Percentiles rank a stretch among this genome's conserved stretches.
Conservation (phyloP, 495 filamentous ascomycete genomes). For the Hypoxylon fragiforme region DNA sequence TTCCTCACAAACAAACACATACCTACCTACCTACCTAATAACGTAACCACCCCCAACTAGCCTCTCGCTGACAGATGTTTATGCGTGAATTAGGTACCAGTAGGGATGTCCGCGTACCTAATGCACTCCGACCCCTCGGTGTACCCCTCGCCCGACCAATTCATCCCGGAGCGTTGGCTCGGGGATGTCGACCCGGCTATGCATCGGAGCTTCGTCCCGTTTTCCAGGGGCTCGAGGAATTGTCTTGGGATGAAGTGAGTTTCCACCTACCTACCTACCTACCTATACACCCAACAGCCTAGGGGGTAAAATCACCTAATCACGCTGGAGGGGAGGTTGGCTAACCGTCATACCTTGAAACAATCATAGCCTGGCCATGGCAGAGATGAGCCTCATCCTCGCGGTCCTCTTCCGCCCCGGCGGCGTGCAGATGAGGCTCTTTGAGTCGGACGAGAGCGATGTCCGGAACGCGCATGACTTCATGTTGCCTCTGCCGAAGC, state of each 20-base stretch:
- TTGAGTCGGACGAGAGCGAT: not conserved
- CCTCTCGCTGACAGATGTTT: too few species aligned
- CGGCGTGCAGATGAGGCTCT: not conserved
- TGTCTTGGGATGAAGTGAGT: constrained; percentile 52
- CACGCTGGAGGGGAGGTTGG: not conserved
- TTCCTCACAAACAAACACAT: too few species aligned
- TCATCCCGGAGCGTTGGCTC: constrained; percentile 54
- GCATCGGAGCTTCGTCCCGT: constrained; percentile 47
- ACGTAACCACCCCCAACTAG: too few species aligned
- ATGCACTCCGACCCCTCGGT: constrained; percentile 45
- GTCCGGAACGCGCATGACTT: not conserved
- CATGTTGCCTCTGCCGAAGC: not conserved
- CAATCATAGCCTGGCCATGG: constrained; percentile 12
- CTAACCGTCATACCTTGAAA: not conserved
- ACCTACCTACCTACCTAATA: too few species aligned
- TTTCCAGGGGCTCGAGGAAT: constrained; percentile 46
- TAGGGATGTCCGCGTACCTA: constrained; percentile 47
- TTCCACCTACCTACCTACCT: too few species aligned
- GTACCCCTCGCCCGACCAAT: constrained; percentile 47
- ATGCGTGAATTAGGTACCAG: too few species aligned
- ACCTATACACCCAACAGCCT: too few species aligned
- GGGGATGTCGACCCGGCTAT: constrained; percentile 13
- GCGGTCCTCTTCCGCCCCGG: constrained; percentile 13
- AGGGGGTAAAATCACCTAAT: not conserved
- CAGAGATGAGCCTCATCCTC: constrained; percentile 12